A percentile compares a stretch with the other conserved stretches of the same genome.
Evolutionary conservation across 108 stramenopile species (phyloP).

Genomic region (Nitzschia putrida): DNA sequence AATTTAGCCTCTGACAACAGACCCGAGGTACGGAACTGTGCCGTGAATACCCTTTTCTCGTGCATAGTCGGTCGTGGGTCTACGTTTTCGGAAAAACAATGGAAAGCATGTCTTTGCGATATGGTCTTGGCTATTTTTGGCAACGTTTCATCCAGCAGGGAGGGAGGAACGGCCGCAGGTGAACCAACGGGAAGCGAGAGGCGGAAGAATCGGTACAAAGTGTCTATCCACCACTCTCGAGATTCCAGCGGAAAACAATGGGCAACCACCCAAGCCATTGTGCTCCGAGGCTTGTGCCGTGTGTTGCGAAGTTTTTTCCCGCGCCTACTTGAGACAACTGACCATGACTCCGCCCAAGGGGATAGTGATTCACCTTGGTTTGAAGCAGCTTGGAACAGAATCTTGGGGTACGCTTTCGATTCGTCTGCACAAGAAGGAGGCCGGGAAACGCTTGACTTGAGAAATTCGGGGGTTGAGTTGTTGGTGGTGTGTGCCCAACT

Average conservation of each 20-base stretch:
- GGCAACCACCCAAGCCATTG: slow-evolving; percentile 78
- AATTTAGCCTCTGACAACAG: slow-evolving; percentile 62
- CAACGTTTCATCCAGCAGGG: slow-evolving; percentile 21
- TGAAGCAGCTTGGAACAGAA: slow-evolving; percentile 68
- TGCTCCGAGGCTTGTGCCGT: slow-evolving; percentile 79
- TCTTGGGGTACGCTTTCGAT: slow-evolving; percentile 60
- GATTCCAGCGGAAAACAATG: slow-evolving; percentile 84
- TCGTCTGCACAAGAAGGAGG: slow-evolving; percentile 53
- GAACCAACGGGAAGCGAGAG: slow-evolving; percentile 4
- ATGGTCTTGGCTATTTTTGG: slow-evolving; percentile 70
- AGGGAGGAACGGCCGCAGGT: neutral
- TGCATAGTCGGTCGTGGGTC: slow-evolving; percentile 86
- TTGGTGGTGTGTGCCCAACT: slow-evolving; percentile 69
- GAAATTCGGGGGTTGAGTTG: slow-evolving; percentile 73
- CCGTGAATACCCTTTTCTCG: slow-evolving; percentile 91
- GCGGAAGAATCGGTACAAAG: slow-evolving; percentile 59
- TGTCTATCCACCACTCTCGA: slow-evolving; percentile 81
- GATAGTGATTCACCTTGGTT: slow-evolving; percentile 63
- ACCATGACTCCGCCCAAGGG: slow-evolving; percentile 5
- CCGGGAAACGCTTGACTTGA: slow-evolving; percentile 75
- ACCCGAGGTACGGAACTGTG: slow-evolving; percentile 85
- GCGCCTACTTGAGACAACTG: slow-evolving; percentile 53
- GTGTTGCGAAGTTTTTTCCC: slow-evolving; percentile 71
- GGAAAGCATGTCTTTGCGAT: slow-evolving; percentile 75
- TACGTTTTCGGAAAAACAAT: slow-evolving; percentile 66